Conservation (phyloP, 1,284 basidiomycete species). For the Rhodotorula sp. region DNA sequence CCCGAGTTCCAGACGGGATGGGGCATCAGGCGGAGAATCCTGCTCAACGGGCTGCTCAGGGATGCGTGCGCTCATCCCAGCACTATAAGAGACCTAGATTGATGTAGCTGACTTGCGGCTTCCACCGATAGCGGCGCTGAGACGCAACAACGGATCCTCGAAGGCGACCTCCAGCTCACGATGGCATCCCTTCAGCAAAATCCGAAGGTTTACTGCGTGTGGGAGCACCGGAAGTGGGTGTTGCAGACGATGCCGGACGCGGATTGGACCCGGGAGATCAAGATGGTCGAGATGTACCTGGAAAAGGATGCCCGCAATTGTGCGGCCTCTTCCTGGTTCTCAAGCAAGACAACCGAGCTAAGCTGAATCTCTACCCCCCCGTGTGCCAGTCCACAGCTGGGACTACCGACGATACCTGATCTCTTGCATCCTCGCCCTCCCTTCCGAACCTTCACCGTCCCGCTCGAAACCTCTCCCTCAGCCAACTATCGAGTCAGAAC, state of each 20-base stretch:
- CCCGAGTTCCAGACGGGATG: constrained; percentile 77
- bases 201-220: constrained; percentile 94
- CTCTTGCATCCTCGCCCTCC: constrained; percentile 58
- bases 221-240: constrained; percentile 94
- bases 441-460: constrained; percentile 48
- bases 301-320: constrained; percentile 86
- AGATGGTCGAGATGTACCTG: constrained; percentile 83
- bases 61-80: background rate
- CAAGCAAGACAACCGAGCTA: too few relatives aligned
- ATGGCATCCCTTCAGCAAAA: constrained; percentile 72
- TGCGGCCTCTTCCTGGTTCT: constrained; percentile 56
- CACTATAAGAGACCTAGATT: too few relatives aligned
- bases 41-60: constrained; percentile 68
- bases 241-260: constrained; percentile 78
- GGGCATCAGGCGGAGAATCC: constrained; percentile 82
- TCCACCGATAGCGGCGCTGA: constrained; percentile 57
- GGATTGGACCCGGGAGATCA: constrained; percentile 77
- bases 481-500: constrained; percentile 55
- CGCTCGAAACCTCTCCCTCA: constrained; percentile 48
- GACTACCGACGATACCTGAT: constrained; percentile 82
- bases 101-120: too few relatives aligned
- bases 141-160: constrained; percentile 64
- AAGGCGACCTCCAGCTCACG: constrained; percentile 75
- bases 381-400: constrained; percentile 78
- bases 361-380: background rate